Percentiles rank a stretch among this genome's conserved stretches.
Evolutionary conservation across 495 filamentous ascomycete species (phyloP).

Genomic region (Aspergillus bridgeri): DNA sequence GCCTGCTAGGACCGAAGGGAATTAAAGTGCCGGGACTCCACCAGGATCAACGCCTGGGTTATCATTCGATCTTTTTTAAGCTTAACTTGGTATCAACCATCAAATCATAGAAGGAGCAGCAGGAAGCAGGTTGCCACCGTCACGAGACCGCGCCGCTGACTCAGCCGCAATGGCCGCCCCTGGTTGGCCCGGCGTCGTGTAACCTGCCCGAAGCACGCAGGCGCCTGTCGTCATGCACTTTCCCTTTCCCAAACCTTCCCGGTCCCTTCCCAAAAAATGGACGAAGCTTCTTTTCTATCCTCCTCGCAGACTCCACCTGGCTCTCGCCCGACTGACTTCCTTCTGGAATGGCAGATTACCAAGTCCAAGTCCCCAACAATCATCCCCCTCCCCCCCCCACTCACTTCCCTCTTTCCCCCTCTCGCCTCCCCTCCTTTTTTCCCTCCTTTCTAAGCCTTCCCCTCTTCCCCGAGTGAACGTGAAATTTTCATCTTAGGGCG

Average conservation of each 20-base stretch:
- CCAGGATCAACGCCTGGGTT: neutral
- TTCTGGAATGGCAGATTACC: neutral
- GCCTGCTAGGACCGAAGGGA: neutral
- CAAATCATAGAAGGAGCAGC: too few species aligned
- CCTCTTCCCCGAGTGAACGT: neutral
- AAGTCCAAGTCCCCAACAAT: constrained; percentile 1
- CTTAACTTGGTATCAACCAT: too few species aligned
- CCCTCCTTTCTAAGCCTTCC: neutral
- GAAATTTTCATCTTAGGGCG: constrained; percentile 18
- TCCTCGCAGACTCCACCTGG: too few species aligned
- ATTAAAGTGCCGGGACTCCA: neutral
- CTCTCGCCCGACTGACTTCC: neutral
- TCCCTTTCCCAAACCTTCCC: neutral
- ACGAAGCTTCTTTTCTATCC: constrained; percentile 2
- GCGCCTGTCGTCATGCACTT: constrained; percentile 1
- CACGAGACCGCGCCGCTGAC: neutral
- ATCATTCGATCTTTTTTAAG: neutral
- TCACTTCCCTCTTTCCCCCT: neutral
- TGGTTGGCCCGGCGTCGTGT: neutral
- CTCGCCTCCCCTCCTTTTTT: constrained; percentile 1
- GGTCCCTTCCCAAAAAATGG: neutral
- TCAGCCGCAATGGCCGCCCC: neutral
- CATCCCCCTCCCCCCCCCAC: constrained; percentile 6
- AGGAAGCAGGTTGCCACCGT: neutral
- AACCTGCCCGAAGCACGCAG: constrained; percentile 9